Evolutionary conservation across 2,329 filamentous ascomycete species (phyloP).

Genomic region (Chaetomium globosum): DNA sequence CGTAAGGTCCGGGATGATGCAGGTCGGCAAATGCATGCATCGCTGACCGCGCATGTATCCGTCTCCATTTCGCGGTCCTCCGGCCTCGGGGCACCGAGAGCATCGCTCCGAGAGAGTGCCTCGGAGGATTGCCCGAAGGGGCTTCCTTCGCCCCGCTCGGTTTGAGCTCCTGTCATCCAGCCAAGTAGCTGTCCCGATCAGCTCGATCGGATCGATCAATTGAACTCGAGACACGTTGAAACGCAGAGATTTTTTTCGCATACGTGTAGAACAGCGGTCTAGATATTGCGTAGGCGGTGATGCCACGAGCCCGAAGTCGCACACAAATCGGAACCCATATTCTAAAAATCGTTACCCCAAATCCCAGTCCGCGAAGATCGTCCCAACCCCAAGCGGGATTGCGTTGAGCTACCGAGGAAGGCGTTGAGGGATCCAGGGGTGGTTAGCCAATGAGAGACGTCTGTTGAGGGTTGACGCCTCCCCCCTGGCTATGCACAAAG

Average conservation of each 20-base stretch:
- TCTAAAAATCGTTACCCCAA: conserved; percentile 27
- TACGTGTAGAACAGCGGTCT: background rate
- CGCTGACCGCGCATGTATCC: conserved; percentile 3
- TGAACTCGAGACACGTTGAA: background rate
- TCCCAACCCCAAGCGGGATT: conserved; percentile 29
- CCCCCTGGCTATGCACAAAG: conserved; percentile 11
- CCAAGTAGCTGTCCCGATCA: background rate
- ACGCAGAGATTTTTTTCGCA: background rate
- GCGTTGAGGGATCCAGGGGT: conserved; percentile 30
- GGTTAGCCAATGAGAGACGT: conserved; percentile 26
- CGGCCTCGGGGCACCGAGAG: conserved; percentile 18
- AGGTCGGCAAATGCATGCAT: background rate
- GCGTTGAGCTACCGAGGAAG: conserved; percentile 35
- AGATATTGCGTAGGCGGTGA: background rate
- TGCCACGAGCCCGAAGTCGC: background rate
- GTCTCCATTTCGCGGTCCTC: conserved; percentile 1
- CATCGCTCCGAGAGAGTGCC: background rate
- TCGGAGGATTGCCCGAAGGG: background rate
- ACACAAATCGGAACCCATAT: conserved; percentile 9
- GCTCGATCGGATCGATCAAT: background rate
- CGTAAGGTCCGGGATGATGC: background rate
- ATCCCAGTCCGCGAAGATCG: conserved; percentile 25
- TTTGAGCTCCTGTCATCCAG: background rate
- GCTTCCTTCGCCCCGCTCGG: conserved; percentile 3
- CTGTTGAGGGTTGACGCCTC: conserved; percentile 30